Evolutionary conservation across 176 grass and related monocot genomes (phyloP).

Genomic region (Sorghum bicolor): DNA sequence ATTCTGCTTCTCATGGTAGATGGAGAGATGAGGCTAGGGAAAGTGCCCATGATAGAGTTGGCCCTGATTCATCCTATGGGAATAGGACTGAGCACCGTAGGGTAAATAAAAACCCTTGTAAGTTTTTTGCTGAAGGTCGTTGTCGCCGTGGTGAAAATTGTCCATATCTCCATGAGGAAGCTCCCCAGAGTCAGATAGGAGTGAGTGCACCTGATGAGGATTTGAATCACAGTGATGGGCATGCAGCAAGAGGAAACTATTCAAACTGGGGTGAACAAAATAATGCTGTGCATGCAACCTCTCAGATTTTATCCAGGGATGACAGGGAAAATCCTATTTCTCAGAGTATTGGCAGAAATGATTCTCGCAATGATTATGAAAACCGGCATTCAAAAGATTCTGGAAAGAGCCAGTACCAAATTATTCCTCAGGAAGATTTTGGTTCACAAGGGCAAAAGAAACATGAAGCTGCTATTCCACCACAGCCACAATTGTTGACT

Average conservation of each 20-base stretch:
- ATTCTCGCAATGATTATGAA: constrained; percentile 40
- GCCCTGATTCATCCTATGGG: constrained; percentile 58
- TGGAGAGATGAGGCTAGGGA: constrained; percentile 68
- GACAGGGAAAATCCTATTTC: constrained; percentile 37
- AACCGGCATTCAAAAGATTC: constrained; percentile 31
- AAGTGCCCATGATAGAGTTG: constrained; percentile 44
- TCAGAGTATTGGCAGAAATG: constrained; percentile 29
- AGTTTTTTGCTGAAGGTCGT: constrained; percentile 81
- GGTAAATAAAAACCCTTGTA: constrained; percentile 67
- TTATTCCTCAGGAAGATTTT: constrained; percentile 35
- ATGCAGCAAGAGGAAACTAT: constrained; percentile 31
- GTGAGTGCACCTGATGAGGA: constrained; percentile 36
- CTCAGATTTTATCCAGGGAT: constrained; percentile 39
- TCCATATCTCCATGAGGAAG: constrained; percentile 73
- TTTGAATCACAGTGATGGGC: constrained; percentile 29
- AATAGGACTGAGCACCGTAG: constrained; percentile 48
- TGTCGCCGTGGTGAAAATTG: constrained; percentile 72
- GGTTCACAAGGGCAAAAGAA: constrained; percentile 34
- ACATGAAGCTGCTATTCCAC: constrained; percentile 34
- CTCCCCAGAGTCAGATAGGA: constrained; percentile 38
- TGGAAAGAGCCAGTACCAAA: constrained; percentile 37
- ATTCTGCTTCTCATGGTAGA: constrained; percentile 58
- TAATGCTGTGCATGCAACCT: constrained; percentile 26
- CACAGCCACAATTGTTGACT: constrained; percentile 16
- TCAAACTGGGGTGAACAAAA: constrained; percentile 44